These are phyloP conservation scores for Brassica napus DNA, from an alignment of 345 rosid genomes.

Conservation along the genomic window DNA sequence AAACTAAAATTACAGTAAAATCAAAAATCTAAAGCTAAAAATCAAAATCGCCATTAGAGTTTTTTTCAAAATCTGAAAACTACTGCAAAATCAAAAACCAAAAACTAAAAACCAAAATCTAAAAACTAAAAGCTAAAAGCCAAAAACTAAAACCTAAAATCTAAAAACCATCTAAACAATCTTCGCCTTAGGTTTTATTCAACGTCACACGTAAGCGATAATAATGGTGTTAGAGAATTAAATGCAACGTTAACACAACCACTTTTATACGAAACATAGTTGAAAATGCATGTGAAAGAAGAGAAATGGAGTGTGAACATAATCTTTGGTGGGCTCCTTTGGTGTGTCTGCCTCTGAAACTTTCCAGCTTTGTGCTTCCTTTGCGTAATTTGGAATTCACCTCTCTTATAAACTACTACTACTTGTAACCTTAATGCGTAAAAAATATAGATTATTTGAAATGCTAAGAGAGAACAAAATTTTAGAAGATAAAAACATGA, in stretches of 20 bases:
- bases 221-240: constrained; percentile 27
- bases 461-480: not conserved
- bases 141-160: too few species aligned
- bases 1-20: too few species aligned
- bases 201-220: constrained; percentile 6
- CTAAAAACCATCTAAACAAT: too few species aligned
- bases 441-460: not conserved
- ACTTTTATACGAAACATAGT: constrained; percentile 18
- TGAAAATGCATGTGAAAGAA: constrained; percentile 33
- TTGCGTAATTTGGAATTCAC: constrained; percentile 41
- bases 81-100: too few species aligned
- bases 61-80: too few species aligned
- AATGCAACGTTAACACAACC: constrained; percentile 22
- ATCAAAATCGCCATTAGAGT: too few species aligned
- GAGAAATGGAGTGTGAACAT: constrained; percentile 36
- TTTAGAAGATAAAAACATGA: not conserved
- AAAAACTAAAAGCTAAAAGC: too few species aligned
- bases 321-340: constrained; percentile 37
- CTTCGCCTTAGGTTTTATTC: not conserved
- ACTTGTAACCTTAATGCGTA: not conserved
- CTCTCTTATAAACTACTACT: constrained; percentile 7
- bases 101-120: too few species aligned
- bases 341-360: constrained; percentile 28
- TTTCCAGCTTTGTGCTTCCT: constrained; percentile 38
- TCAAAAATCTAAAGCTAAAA: too few species aligned